These are phyloP conservation scores for Kondoa subrosea DNA, from an alignment of 768 basidiomycete species.

Conservation along the genomic window DNA sequence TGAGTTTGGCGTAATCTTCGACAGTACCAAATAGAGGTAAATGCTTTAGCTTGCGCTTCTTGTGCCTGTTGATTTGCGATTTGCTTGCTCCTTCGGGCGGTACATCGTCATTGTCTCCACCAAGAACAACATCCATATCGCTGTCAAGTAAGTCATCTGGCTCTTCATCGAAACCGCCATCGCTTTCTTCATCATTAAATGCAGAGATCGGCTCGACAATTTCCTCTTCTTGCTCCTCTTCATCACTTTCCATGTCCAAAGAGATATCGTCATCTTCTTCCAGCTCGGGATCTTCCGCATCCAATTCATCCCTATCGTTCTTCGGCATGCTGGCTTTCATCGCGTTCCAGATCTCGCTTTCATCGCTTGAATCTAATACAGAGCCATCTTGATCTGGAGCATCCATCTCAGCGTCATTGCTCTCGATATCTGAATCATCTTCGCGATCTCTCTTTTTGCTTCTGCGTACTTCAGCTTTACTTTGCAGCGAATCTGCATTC, in stretches of 20 bases:
- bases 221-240: background rate
- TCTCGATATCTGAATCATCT: conserved; percentile 14
- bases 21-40: conserved; percentile 27
- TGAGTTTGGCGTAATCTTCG: conserved; percentile 25
- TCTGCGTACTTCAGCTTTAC: conserved; percentile 18
- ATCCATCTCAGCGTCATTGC: conserved; percentile 12
- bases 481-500: conserved; percentile 33
- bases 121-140: conserved; percentile 17
- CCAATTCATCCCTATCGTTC: conserved; percentile 10
- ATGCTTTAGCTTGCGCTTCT: conserved; percentile 27
- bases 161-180: conserved; percentile 12
- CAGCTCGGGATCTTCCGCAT: conserved; percentile 17
- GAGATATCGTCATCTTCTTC: conserved; percentile 19
- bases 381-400: conserved; percentile 9
- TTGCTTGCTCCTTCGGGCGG: background rate
- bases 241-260: conserved; percentile 5
- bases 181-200: conserved; percentile 13
- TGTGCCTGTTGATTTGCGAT: conserved; percentile 8
- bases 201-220: background rate
- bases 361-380: background rate
- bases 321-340: conserved; percentile 15
- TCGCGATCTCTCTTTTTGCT: conserved; percentile 19
- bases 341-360: conserved; percentile 8
- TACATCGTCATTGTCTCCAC: background rate
- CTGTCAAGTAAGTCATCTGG: conserved; percentile 4